Conservation (phyloP, 106 monocot species). For the Dendrobium catenatum region DNA sequence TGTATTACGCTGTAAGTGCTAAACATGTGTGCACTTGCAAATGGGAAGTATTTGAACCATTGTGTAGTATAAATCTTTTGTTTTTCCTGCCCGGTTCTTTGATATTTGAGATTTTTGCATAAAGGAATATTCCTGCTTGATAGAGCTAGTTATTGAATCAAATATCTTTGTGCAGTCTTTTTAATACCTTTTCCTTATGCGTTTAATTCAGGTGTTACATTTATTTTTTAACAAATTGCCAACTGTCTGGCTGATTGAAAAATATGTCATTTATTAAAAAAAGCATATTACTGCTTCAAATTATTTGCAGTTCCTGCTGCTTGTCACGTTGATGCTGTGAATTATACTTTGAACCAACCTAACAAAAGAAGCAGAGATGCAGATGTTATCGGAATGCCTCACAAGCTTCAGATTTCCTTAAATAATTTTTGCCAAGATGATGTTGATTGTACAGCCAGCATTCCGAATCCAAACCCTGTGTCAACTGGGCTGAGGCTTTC, state of each 20-base stretch:
- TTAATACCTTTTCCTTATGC: neutral
- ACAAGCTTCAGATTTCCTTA: constrained; percentile 56
- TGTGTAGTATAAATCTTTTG: neutral
- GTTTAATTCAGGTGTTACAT: neutral
- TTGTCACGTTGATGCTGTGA: neutral
- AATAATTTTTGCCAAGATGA: constrained; percentile 27
- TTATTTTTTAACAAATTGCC: neutral
- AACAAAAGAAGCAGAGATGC: constrained; percentile 38
- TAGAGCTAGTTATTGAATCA: neutral
- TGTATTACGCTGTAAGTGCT: neutral
- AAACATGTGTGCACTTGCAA: neutral
- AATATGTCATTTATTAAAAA: neutral
- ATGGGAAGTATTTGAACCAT: neutral
- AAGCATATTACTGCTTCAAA: neutral
- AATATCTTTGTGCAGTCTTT: neutral
- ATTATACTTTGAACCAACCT: constrained; percentile 15
- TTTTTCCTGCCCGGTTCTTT: neutral
- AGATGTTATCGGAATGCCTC: constrained; percentile 22
- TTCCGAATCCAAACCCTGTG: constrained; percentile 38
- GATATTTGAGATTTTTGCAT: neutral
- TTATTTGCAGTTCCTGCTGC: constrained; percentile 4
- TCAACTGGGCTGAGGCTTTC: constrained; percentile 60
- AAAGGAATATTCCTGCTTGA: neutral
- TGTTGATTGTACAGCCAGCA: constrained; percentile 10
- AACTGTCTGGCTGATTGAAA: neutral